These are phyloP conservation scores for Halophytophthora batemanensis DNA, from an alignment of 352 stramenopile species.

Conservation along the genomic window DNA sequence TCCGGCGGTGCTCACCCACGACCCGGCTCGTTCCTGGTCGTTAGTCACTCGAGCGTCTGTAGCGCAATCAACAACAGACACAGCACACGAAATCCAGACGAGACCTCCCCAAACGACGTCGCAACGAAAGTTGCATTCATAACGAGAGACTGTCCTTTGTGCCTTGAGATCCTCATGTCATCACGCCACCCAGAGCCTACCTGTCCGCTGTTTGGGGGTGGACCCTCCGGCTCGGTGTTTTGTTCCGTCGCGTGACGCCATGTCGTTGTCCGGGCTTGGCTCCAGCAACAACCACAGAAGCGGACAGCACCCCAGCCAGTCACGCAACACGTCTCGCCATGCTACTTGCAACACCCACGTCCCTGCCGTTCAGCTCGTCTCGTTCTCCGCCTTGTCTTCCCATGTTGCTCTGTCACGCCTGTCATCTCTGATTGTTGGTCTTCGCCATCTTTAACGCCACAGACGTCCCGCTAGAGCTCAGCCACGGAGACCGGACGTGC, in stretches of 20 bases:
- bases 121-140: conserved; percentile 37
- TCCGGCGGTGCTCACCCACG: neutral
- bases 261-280: too few species aligned
- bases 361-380: too few species aligned
- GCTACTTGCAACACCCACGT: too few species aligned
- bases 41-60: neutral
- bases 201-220: conserved; percentile 11
- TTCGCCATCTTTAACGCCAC: too few species aligned
- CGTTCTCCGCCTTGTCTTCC: too few species aligned
- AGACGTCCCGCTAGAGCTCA: neutral
- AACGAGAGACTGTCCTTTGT: conserved; percentile 24
- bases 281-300: too few species aligned
- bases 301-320: too few species aligned
- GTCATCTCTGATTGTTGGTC: too few species aligned
- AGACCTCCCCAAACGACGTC: conserved; percentile 16
- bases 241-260: too few species aligned
- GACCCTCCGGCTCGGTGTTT: too few species aligned
- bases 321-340: too few species aligned
- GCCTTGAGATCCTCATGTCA: conserved; percentile 6
- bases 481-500: conserved; percentile 63
- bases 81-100: conserved; percentile 9
- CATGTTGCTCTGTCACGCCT: too few species aligned
- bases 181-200: conserved; percentile 19
- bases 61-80: conserved; percentile 12
- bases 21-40: conserved; percentile 1